Percentiles rank a stretch among this genome's conserved stretches.
Evolutionary conservation across 371 early-diverging fungal genomes (phyloP).

Genomic region (Blastocladiella emersonii): DNA sequence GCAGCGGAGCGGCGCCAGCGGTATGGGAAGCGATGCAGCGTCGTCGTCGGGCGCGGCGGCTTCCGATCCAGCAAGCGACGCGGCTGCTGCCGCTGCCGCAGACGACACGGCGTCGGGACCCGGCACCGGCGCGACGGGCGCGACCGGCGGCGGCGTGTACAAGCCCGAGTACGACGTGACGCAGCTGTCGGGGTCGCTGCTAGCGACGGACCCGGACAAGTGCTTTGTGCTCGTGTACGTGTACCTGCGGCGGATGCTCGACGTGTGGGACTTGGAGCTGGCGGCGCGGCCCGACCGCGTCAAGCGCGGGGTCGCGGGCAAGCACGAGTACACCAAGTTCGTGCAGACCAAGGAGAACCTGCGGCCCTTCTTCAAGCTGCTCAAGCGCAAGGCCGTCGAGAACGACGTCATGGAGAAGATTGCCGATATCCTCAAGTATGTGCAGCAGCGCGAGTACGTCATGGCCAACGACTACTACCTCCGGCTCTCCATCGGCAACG

Average conservation of each 20-base stretch:
- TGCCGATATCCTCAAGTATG: slow-evolving; percentile 68
- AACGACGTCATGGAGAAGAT: slow-evolving; percentile 75
- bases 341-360: slow-evolving; percentile 77
- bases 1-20: slow-evolving; percentile 13
- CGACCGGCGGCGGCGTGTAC: slow-evolving; percentile 13
- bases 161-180: slow-evolving; percentile 34
- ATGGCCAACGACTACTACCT: slow-evolving; percentile 89
- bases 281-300: slow-evolving; percentile 57
- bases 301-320: slow-evolving; percentile 64
- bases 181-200: slow-evolving; percentile 38
- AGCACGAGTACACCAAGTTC: slow-evolving; percentile 62
- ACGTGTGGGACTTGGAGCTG: slow-evolving; percentile 78
- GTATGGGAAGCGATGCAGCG: neutral
- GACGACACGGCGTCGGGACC: neutral
- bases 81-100: neutral
- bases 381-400: slow-evolving; percentile 60
- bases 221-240: slow-evolving; percentile 59
- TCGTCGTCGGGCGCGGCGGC: neutral
- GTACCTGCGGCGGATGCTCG: slow-evolving; percentile 63
- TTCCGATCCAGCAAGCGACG: neutral
- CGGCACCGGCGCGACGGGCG: neutral
- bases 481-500: slow-evolving; percentile 88
- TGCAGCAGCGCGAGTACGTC: slow-evolving; percentile 77
- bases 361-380: slow-evolving; percentile 70
- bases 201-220: slow-evolving; percentile 60